Evolutionary conservation across 345 rosid species (phyloP), one percentile per base, ranked within the genome.

Genomic region (Sonneratia caseolaris): DNA sequence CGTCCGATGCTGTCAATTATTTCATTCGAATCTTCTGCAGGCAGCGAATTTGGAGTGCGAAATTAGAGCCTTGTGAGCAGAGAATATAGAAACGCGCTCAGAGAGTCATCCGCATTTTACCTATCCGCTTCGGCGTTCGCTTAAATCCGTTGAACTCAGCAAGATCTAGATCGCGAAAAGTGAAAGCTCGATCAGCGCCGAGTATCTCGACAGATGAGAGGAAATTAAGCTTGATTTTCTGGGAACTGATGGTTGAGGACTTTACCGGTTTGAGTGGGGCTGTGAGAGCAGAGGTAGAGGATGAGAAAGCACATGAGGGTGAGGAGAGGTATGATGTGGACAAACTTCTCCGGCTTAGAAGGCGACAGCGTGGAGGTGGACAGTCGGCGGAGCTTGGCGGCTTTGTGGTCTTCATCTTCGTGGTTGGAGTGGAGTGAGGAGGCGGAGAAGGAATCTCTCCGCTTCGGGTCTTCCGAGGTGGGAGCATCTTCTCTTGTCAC

Each of bases 261-360:
- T 71, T 7, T 68, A 90, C 97, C 95, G 74, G 92, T 82, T 70
- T 79, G 93, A 18, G 96, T 85, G 1, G 98, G 97, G 76, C 66
- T 75, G 80, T 91, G 90, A 32, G 98, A 94, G 82, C 86, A 85
- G 72, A 94, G 85, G 76, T 85, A 91, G 72, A 94, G 97, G 68
- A 91, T 78, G 77, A 94, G 78, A 75, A 94, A 86, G 80, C 98
- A 94, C 78, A 85, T 15, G 70, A 94, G 75, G 76, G 91, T 87
- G 72, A 94, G 90, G 51, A 94, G 70, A 0, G 98, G 98, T 56
- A 94, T 89, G 56, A 92, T 78, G 87, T 94, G 98, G n/a, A 94
- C 75, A 71, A 91, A 82, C 70, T 82, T 88, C 81, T 84, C 90
- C 24, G 83, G 91, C 7, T 77, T 80, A 24, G 83, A 66, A 21